phyloP scores from a whole-genome alignment of 2,329 filamentous ascomycete genomes.

The Penicillium brevicompactum region DNA sequence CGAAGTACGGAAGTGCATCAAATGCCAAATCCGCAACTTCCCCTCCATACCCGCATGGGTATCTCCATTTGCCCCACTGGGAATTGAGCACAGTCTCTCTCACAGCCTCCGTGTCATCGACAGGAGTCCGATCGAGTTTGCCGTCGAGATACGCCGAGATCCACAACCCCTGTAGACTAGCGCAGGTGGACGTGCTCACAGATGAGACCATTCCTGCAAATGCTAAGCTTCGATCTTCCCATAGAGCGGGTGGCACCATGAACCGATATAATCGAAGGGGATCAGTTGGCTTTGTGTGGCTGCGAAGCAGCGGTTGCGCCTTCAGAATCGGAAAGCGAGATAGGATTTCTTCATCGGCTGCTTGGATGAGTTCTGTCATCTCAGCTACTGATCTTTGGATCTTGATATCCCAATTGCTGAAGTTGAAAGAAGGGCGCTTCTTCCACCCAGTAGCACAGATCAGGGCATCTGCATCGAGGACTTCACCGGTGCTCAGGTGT shows the following conservation, averaged over 20 bases:
- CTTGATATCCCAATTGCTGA: not conserved
- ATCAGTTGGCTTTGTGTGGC: not conserved
- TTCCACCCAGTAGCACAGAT: constrained; percentile 57
- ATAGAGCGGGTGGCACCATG: not conserved
- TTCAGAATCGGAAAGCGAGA: not conserved
- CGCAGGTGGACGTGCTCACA: not conserved
- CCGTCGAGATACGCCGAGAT: not conserved
- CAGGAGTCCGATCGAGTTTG: not conserved
- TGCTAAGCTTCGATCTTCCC: not conserved
- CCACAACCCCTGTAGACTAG: not conserved
- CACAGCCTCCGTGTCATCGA: not conserved
- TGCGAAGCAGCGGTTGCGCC: not conserved
- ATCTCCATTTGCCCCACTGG: not conserved
- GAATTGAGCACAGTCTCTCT: not conserved
- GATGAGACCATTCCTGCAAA: not conserved
- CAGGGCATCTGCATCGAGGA: constrained; percentile 51
- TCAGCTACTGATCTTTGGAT: not conserved
- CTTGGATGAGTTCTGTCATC: not conserved
- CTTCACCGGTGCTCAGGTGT: constrained; percentile 47
- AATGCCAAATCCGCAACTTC: not conserved
- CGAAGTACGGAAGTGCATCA: not conserved
- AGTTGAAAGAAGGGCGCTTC: not conserved
- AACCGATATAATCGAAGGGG: not conserved
- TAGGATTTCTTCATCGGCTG: not conserved
- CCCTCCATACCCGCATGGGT: not conserved